Evolutionary conservation across 2,329 filamentous ascomycete species (phyloP).

Genomic region (Ophiostoma novo-ulmi): DNA sequence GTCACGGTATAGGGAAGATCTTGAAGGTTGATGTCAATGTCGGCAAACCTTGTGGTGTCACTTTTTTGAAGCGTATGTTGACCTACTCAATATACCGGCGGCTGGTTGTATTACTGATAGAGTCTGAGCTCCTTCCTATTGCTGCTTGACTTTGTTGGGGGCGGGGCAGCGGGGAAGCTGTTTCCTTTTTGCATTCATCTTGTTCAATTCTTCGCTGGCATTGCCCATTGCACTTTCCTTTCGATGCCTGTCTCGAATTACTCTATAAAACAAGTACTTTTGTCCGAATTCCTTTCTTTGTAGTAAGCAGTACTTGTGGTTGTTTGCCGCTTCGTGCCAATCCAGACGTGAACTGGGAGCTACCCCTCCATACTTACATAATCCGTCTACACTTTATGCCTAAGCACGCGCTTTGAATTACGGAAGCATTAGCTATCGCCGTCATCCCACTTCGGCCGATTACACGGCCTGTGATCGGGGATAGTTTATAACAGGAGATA

Average conservation of each 20-base stretch:
- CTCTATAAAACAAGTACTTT: not conserved
- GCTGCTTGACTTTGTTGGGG: conserved; percentile 19
- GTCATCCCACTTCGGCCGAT: conserved; percentile 10
- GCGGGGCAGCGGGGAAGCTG: conserved; percentile 19
- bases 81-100: too few relatives aligned
- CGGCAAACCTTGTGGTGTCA: not conserved
- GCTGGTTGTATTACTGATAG: not conserved
- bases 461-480: conserved; percentile 3
- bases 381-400: not conserved
- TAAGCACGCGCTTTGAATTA: conserved; percentile 3
- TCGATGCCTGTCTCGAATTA: not conserved
- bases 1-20: not conserved
- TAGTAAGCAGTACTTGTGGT: not conserved
- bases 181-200: conserved; percentile 13
- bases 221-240: not conserved
- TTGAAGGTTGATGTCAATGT: not conserved
- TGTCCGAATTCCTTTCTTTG: not conserved
- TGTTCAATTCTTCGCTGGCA: not conserved
- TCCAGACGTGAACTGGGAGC: not conserved
- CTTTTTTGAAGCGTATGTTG: not conserved
- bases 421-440: conserved; percentile 1
- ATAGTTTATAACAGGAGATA: conserved; percentile 6
- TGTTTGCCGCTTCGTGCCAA: too few relatives aligned
- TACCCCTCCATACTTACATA: conserved; percentile 7
- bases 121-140: not conserved